Base-by-base conservation (phyloP, 129 eudicot genomes). In the Tagetes erecta region DNA sequence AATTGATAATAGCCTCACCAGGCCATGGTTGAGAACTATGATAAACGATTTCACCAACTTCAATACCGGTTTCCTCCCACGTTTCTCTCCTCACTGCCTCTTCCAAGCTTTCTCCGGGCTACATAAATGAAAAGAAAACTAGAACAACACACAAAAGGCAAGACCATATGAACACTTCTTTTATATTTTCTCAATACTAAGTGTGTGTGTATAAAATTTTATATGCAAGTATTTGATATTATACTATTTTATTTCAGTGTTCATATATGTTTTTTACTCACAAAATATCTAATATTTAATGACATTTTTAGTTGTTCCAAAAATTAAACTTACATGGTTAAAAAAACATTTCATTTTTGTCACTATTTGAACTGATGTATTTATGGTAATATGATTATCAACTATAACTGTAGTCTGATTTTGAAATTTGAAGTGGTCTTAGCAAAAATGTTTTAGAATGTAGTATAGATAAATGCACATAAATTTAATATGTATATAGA, bases 21-120 rank as follows among this genome's bases (percentile, higher is more conserved):
- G 97, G 97, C 96, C 97, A 89, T 67, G 93, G 97, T 80, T 92
- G 97, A 80, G 93, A 92, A 68, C 96, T 92, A 81, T 92, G 93
- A 75, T 92, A 92, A 70, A 85, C 78, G 45, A 89, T 93, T 73
- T 92, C 92, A 13, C 93, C 97, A 55, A 92, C 93, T 77, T 92
- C 93, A 83, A 89, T 83, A 57, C 93, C 96, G 45, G 96, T 80
- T 76, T 92, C 97, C 78, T 92, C 97, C 92, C 86, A 87, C 33
- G 97, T 89, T 80, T 92, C 96, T 78, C 97, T 87, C 79, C 87
- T 92, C 72, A 92, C 91, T 1, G 96, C 97, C 85, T 91, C 97
- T 80, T 91, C 97, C 78, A 91, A 80, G 84, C 91, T 86, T 86
- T 91, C 97, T 57, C 97, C 96, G 41, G 96, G 97, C 93, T 91